Evolutionary conservation across 1,139 yeast genomes (phyloP), one percentile per base, ranked within the genome.

Genomic region (Diutina pseudorugosa): DNA sequence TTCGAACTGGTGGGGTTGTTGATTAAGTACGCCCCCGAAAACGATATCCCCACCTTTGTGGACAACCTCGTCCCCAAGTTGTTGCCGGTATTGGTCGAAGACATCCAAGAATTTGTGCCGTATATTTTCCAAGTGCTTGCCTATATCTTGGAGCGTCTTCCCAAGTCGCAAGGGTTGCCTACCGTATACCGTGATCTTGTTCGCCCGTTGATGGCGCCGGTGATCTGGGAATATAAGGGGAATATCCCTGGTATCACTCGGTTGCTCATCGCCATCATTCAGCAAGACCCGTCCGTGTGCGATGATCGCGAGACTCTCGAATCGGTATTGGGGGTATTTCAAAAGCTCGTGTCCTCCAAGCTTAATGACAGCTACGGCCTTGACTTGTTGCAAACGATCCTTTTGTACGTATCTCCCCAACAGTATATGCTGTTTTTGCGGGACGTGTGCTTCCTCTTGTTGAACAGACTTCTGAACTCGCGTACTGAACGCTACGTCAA

Each of bases 321-420:
- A 41, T 96, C 98, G 3, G 77, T 94, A 43, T 72, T 94, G 52
- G 99, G 99, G 50, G 95, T 94, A n/a, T 94, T 89, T 73, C 98
- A 94, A 70, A 90, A 91, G 64, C 73, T 94, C 57, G 81, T 93
- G 53, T 82, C 97, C 1, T 88, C 97, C 0, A 86, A 85, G 60
- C 77, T 80, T 18, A 85, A 89, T 61, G 98, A 93, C 60, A 68
- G 70, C 44, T 77, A 82, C 61, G 98, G 98, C 2, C 85, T 94
- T 64, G 97, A 93, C 55, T 71, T 94, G 50, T 69, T 94, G 51
- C 93, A 87, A 63, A 71, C 78, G 8, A 81, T 94, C 50, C 66
- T 91, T 53, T 64, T 80, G 51, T 71, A 76, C 55, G 69, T 90
- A 48, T 82, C 89, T 6, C 60, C 79, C 52, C 64, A 63, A 1